phyloP scores from a whole-genome alignment of 2,329 filamentous ascomycete genomes.

The Chaetomium globosum region DNA sequence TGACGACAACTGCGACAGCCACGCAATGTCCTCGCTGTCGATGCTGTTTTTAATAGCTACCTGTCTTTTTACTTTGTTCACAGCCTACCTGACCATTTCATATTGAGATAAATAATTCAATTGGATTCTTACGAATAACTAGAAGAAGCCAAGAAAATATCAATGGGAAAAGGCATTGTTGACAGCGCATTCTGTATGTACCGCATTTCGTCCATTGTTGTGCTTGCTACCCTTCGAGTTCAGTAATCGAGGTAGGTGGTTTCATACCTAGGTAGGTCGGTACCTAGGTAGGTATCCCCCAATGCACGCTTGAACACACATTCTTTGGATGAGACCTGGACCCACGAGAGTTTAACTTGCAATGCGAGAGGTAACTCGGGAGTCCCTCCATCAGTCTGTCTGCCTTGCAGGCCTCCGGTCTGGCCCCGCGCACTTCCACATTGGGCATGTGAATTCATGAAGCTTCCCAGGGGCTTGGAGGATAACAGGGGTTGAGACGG shows the following conservation, averaged over 20 bases:
- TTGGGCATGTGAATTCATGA: background rate
- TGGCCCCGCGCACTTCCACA: background rate
- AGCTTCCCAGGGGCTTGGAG: background rate
- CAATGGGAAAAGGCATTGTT: background rate
- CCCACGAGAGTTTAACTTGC: background rate
- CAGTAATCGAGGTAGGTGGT: background rate
- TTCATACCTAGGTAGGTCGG: too few relatives aligned
- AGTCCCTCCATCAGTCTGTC: background rate
- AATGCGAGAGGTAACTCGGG: background rate
- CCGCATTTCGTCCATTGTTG: background rate
- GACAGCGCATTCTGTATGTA: background rate
- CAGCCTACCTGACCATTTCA: background rate
- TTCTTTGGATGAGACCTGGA: background rate
- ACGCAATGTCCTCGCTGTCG: background rate
- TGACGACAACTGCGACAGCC: conserved; percentile 11
- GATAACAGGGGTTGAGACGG: background rate
- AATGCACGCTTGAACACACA: background rate
- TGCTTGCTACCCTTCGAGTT: background rate
- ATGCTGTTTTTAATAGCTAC: background rate
- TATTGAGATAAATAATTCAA: background rate
- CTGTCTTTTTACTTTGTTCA: background rate
- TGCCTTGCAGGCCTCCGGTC: conserved; percentile 15
- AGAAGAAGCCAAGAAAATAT: background rate
- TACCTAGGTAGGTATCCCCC: too few relatives aligned
- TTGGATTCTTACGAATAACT: background rate